Conservation (phyloP, 139 green algal species). For the Coelastrella sp. region DNA sequence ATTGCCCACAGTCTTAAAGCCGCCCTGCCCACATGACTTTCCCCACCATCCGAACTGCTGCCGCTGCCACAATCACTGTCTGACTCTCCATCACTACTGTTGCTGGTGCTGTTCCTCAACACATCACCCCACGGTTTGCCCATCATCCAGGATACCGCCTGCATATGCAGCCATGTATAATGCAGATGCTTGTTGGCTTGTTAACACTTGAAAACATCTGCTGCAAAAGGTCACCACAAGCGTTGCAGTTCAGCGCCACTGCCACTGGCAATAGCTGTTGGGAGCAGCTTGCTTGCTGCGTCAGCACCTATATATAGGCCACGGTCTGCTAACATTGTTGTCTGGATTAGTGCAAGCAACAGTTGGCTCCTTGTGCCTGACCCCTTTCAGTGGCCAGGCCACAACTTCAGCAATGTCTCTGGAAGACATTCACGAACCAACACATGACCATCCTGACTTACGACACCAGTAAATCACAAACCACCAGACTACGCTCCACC, state of each 20-base stretch:
- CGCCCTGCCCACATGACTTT: neutral
- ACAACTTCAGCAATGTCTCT: too few species aligned
- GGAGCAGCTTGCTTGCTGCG: neutral
- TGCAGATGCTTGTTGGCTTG: too few species aligned
- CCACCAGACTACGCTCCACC: too few species aligned
- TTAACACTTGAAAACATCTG: too few species aligned
- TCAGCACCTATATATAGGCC: too few species aligned
- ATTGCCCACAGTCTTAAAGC: conserved; percentile 1
- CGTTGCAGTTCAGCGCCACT: neutral
- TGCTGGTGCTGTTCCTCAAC: neutral
- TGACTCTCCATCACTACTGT: neutral
- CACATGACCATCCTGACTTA: too few species aligned
- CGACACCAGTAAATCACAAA: neutral
- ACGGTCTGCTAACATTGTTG: too few species aligned
- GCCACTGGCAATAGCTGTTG: neutral
- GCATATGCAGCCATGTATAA: neutral
- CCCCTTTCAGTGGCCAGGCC: neutral
- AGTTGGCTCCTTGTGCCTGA: too few species aligned
- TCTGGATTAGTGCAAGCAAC: too few species aligned
- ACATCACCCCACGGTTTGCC: conserved; percentile 6
- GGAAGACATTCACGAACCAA: too few species aligned
- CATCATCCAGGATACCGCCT: conserved; percentile 34
- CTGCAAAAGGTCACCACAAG: too few species aligned
- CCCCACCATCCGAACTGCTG: neutral
- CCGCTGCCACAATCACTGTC: neutral